Percentiles rank a stretch among this genome's conserved stretches.
Evolutionary conservation across 1,284 basidiomycete genomes (phyloP).

Genomic region (Afroboletus lepidellus): DNA sequence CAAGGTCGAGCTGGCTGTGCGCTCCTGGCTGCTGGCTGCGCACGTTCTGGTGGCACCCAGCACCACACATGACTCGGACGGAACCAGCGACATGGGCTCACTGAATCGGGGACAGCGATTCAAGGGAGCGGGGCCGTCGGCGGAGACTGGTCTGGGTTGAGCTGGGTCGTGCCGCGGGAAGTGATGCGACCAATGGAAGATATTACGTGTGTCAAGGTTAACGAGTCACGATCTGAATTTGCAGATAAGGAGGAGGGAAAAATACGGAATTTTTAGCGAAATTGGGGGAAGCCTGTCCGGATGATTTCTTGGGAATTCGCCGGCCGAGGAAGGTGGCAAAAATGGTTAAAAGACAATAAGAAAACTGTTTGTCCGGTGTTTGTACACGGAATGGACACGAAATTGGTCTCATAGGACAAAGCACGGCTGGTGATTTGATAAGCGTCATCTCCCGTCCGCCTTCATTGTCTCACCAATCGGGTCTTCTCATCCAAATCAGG

Average conservation of each 20-base stretch:
- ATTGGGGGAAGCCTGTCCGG: conserved; percentile 17
- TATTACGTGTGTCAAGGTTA: conserved; percentile 33
- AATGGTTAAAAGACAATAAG: conserved; percentile 45
- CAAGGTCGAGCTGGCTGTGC: conserved; percentile 19
- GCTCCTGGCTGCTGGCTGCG: not conserved
- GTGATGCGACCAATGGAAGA: conserved; percentile 22
- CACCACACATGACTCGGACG: conserved; percentile 8
- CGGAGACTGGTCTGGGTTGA: conserved; percentile 22
- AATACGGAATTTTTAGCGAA: conserved; percentile 37
- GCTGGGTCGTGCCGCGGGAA: conserved; percentile 31
- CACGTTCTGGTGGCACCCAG: conserved; percentile 1
- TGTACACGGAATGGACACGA: conserved; percentile 43
- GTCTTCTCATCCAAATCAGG: conserved; percentile 22
- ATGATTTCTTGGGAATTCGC: conserved; percentile 33
- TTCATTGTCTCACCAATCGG: conserved; percentile 38
- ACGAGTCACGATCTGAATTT: conserved; percentile 34
- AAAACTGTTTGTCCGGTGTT: conserved; percentile 39
- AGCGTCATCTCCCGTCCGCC: conserved; percentile 28
- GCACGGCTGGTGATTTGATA: conserved; percentile 31
- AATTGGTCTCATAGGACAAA: conserved; percentile 38
- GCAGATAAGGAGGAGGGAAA: conserved; percentile 32
- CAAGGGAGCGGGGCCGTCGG: conserved; percentile 31
- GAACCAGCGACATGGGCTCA: conserved; percentile 7
- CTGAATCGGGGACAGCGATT: conserved; percentile 6
- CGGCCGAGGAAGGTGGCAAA: conserved; percentile 35